These are phyloP conservation scores for Annulohypoxylon maeteangense DNA, from an alignment of 495 filamentous ascomycete genomes.

Conservation along the genomic window DNA sequence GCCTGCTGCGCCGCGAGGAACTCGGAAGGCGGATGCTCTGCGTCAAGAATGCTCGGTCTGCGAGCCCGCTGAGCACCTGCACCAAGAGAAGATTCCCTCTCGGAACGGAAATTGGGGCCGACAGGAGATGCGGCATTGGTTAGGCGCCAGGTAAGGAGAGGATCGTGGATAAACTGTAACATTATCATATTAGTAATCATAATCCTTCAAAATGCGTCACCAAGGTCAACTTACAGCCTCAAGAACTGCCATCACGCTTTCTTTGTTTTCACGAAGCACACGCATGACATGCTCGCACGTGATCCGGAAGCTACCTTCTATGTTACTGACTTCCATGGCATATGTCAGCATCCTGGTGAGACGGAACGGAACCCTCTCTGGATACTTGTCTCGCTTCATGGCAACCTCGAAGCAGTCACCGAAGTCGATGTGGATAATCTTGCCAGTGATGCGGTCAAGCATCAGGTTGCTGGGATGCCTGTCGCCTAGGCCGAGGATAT, in stretches of 20 bases:
- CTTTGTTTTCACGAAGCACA: conserved; percentile 94
- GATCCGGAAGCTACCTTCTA: conserved; percentile 96
- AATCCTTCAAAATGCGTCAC: not conserved
- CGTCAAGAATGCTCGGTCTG: conserved; percentile 77
- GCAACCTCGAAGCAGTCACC: conserved; percentile 99
- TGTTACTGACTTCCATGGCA: conserved; percentile 99
- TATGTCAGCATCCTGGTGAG: conserved; percentile 98
- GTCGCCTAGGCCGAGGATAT: conserved; percentile 96
- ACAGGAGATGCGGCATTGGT: conserved; percentile 82
- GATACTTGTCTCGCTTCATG: conserved; percentile 99
- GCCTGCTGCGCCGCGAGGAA: conserved; percentile 57
- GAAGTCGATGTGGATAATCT: conserved; percentile 98
- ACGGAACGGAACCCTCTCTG: conserved; percentile 96
- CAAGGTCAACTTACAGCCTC: conserved; percentile 80
- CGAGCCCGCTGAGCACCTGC: conserved; percentile 58
- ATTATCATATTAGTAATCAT: conserved; percentile 39
- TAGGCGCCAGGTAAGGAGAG: conserved; percentile 95
- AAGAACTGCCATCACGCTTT: conserved; percentile 96
- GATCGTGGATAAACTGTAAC: conserved; percentile 92
- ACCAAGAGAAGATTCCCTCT: conserved; percentile 66
- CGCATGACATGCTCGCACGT: conserved; percentile 99
- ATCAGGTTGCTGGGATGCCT: conserved; percentile 97
- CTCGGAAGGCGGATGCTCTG: conserved; percentile 64
- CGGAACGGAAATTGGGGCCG: conserved; percentile 81
- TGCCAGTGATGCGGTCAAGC: conserved; percentile 93